Base-by-base conservation (phyloP, 1,139 yeast species). In the Yarrowia galli region DNA sequence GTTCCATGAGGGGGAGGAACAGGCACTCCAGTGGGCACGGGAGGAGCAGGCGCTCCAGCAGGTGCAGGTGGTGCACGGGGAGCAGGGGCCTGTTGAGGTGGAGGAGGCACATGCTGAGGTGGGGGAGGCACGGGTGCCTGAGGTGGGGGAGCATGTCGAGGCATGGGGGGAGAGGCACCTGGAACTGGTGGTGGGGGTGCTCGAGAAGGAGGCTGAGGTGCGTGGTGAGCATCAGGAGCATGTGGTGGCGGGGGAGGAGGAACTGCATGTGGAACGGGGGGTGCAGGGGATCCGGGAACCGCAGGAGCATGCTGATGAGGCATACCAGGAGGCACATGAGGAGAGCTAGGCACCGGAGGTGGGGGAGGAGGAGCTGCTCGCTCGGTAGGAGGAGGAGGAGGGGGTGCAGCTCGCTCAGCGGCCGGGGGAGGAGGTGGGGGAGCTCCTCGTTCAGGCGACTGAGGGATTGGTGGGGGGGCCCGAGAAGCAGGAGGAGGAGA, bases 361-460 rank as follows among this genome's bases (percentile, higher is more conserved):
- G 71, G 68, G 32, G 69, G 69, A 67, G 74, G 70, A 43, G 71
- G 74, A 9, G 75, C 70, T 16, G 71, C 69, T 15, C 71, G 70
- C 25, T 73, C 69, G 36, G 69, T 54, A 23, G 68, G 67, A 13
- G 74, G 68, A 20, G 68, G 67, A 15, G 74, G 68, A 23, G 74
- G 72, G 28, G 75, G 72, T 10, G 72, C 69, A 9, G 75, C 72
- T 10, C 75, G 68, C 65, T 79, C 71, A 53, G 69, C 71, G 45
- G 73, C 70, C n/a, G 72, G 68, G 9, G 56, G 46, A 22, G 66
- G 66, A 25, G 73, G 71, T 20, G 72, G 68, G 7, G 45, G 36
- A 16, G 46, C 66, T 22, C 45, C 46, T 46, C 66, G 36, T 10
- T 48, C 66, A 35, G 67, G 65, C 2, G 72, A 71, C 28, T 67